Evolutionary conservation across 108 stramenopile genomes (phyloP), one percentile per base, ranked within the genome.

Genomic region (Asterionellopsis glacialis): DNA sequence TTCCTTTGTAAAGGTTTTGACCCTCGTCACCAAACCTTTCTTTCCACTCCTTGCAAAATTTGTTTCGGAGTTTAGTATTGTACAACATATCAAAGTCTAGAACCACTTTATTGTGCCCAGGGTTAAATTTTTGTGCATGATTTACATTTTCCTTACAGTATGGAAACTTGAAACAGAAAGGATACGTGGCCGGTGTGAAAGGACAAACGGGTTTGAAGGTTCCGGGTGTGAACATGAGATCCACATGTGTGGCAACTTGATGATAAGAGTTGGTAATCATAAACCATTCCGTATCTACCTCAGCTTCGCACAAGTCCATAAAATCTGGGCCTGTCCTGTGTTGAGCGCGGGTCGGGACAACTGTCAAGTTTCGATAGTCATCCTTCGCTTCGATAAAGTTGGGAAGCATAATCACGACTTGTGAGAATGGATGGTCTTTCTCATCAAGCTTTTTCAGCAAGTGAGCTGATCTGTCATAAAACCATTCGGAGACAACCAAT

Each of bases 231-330:
- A 83, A 83, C 85, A 86, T 83, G 15, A 83, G 42, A 52, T 79
- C 76, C 12, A 86, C 72, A 41, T 86, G 75, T 38, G 69, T 56
- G 41, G 77, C 55, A n/a, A 86, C 75, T 28, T 77, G 69, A 65
- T 81, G 77, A 44, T 78, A 86, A 0, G 82, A 83, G 67, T 83
- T 83, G 10, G 85, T 83, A 0, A 81, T 71, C 79, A 82, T 83
- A 61, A 86, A 83, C 85, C 85, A 86, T 1, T 72, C 68, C 2
- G 81, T 86, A 44, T 67, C 61, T 14, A 86, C 65, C 24, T 72
- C 68, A 15, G 79, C 85, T 18, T 77, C 80, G 47, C 85, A 86
- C 4, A 86, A 61, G 54, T 86, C 85, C 72, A 81, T 77, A 41
- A 67, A 76, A 61, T 76, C 79, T 11, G 79, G 79, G 21, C 66